Evolutionary conservation across 1,139 yeast genomes (phyloP), one percentile per base, ranked within the genome.

Genomic region (Zygoascus sp.): DNA sequence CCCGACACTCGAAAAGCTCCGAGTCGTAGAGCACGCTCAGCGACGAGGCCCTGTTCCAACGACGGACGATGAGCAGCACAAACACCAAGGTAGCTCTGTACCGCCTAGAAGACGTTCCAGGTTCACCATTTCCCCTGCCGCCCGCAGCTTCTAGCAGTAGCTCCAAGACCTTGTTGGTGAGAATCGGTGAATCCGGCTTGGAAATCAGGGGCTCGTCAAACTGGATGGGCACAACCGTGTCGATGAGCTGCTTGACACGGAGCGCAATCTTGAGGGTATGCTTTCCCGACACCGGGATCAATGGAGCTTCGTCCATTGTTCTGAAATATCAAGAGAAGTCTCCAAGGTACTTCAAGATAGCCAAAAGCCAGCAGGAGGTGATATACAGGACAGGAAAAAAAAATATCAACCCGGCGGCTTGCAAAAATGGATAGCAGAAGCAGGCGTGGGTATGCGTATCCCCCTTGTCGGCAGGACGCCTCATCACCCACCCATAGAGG

Each of bases 71-170:
- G 51, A 88, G 67, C 50, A 88, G 69, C 45, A 85, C 80, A 65
- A 83, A 88, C 1, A 85, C 73, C 45, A 87, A 63, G 21, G 79
- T 73, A 0, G 90, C 83, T 45, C 83, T 77, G 61, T 85, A 87
- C 58, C 80, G 77, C 56, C 75, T 71, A 1, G 82, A 72, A 3
- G 83, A 73, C 0, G 83, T 68, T 0, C 81, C 83, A 10, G 60
- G 56, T 46, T 70, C 65, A 13, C 90, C 87, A 40, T 75, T 66
- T 2, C 87, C 85, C 48, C 75, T 73, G 16, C 96, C 96, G 9
- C 95, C 95, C 16, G 95, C 95, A 2, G 96, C 94, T 39, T 74
- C 74, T 49, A 77, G 73, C 1, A 81, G 83, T 53, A 87, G 72
- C 6, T 73, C 63, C 20, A 85, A 63, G 1, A 85, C 87, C 20